Percentiles rank a stretch among this genome's conserved stretches.
These are phyloP conservation scores for Suaeda aralocaspica DNA, from an alignment of 148 eudicot genomes.

Conservation along the genomic window DNA sequence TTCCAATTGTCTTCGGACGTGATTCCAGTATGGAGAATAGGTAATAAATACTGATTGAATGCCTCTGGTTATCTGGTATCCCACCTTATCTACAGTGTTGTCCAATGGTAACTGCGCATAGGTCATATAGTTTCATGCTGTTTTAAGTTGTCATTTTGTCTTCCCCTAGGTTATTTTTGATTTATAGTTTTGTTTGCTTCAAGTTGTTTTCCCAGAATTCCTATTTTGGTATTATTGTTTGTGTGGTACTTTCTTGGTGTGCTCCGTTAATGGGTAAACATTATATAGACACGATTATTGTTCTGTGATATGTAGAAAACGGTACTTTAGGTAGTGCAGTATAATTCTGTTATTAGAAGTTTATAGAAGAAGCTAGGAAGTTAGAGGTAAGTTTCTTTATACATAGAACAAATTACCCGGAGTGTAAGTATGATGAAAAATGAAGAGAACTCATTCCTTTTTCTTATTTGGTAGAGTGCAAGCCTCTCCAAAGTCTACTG, in stretches of 20 bases:
- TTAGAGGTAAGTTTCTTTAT: too few relatives aligned
- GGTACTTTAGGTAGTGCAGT: too few relatives aligned
- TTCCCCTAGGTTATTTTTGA: background rate
- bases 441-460: too few relatives aligned
- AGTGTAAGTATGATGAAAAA: too few relatives aligned
- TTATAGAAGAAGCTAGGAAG: too few relatives aligned
- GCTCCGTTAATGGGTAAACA: background rate
- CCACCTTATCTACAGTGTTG: background rate
- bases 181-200: background rate
- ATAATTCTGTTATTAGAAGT: too few relatives aligned
- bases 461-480: too few relatives aligned
- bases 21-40: conserved; percentile 83
- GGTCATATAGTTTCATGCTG: background rate
- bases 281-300: background rate
- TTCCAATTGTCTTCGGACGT: conserved; percentile 92
- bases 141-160: background rate
- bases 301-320: too few relatives aligned
- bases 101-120: background rate
- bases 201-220: background rate
- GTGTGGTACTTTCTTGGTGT: background rate
- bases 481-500: too few relatives aligned
- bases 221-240: background rate
- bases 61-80: background rate
- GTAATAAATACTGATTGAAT: conserved; percentile 27
- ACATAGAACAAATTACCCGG: too few relatives aligned